Evolutionary conservation across 2,329 filamentous ascomycete genomes (phyloP).

Genomic region (Sporothrix curviconia): DNA sequence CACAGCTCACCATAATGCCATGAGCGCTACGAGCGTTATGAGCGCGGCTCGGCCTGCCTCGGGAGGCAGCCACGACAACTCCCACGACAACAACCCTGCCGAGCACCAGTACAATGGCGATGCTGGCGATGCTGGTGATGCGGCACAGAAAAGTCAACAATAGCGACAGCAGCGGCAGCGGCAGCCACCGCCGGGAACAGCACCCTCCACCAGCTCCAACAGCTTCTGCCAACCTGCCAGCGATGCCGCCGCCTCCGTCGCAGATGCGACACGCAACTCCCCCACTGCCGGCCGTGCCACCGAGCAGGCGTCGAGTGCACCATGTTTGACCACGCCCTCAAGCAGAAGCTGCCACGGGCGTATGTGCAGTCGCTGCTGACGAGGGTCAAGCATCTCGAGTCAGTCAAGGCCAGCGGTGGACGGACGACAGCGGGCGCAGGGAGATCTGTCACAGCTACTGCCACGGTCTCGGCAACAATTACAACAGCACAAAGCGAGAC

Average conservation of each 20-base stretch:
- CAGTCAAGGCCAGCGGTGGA: conserved; percentile 8
- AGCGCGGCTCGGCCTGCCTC: not conserved
- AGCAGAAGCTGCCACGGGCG: conserved; percentile 16
- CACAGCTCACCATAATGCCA: too few relatives aligned
- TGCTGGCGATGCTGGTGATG: not conserved
- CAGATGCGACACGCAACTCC: conserved; percentile 19
- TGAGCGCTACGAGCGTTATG: conserved; percentile 6
- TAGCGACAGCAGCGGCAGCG: too few relatives aligned
- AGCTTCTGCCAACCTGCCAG: conserved; percentile 18
- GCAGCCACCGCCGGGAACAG: not conserved
- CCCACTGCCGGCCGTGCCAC: conserved; percentile 15
- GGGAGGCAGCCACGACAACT: not conserved
- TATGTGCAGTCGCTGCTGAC: conserved; percentile 19
- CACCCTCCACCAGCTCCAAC: conserved; percentile 12
- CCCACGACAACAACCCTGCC: not conserved
- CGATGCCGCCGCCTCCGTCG: conserved; percentile 18
- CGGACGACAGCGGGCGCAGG: not conserved
- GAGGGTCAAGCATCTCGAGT: conserved; percentile 15
- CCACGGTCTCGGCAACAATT: too few relatives aligned
- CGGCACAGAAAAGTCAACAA: not conserved
- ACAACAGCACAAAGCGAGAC: not conserved
- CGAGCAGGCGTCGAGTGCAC: conserved; percentile 15
- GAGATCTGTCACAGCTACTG: too few relatives aligned
- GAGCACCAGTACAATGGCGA: not conserved
- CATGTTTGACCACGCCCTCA: conserved; percentile 18